phyloP scores from a whole-genome alignment of 805 yeast genomes.

The Sungouiella thailandica region DNA sequence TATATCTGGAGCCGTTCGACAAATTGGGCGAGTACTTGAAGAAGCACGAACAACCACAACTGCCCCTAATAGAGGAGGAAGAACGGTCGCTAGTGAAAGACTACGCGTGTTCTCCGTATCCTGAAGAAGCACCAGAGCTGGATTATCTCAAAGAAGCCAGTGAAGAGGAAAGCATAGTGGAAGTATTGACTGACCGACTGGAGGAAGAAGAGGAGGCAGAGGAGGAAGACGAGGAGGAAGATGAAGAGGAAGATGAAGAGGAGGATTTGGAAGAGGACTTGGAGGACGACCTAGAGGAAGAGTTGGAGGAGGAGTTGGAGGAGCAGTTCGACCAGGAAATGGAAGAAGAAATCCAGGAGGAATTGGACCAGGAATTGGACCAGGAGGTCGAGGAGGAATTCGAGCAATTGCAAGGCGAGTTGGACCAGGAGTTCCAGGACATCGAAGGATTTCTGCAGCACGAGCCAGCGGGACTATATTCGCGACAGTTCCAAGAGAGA shows the following conservation, averaged over 20 bases:
- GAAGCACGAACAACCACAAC: constrained; percentile 2
- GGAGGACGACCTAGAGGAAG: background rate
- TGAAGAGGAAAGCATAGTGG: no score
- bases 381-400: constrained; percentile 1
- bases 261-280: background rate
- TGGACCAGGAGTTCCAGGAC: constrained; percentile 4
- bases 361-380: background rate
- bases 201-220: background rate
- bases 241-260: constrained; percentile 8
- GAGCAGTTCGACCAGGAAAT: constrained; percentile 1
- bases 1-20: constrained; percentile 24
- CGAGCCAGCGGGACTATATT: no score
- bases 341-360: constrained; percentile 2
- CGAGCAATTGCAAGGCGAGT: constrained; percentile 2
- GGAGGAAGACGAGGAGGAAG: constrained; percentile 1
- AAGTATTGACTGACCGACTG: no score
- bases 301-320: no score
- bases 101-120: constrained; percentile 4
- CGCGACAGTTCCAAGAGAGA: no score
- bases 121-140: constrained; percentile 1
- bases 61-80: background rate
- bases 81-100: background rate
- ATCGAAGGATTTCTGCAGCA: constrained; percentile 1
- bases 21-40: constrained; percentile 15
- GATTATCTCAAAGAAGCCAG: no score